Conservation (phyloP, 176 grass and related monocot genomes). For the Bonia amplexicaulis region DNA sequence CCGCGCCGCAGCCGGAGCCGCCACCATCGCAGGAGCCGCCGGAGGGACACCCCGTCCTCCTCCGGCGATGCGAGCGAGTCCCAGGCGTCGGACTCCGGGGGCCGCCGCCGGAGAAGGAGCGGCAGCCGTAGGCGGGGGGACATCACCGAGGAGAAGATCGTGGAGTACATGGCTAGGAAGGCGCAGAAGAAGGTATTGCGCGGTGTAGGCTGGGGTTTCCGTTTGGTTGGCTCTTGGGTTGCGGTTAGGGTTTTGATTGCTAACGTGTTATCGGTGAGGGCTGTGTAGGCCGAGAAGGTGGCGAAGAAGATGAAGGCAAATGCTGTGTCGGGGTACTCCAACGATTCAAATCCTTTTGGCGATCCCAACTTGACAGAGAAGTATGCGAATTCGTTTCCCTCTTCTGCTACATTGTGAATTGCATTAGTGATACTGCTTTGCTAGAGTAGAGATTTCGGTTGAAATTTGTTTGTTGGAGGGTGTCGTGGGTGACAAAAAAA, state of each 20-base stretch:
- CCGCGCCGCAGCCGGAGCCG: constrained; percentile 16
- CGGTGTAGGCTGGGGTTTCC: not conserved
- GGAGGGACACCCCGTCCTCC: constrained; percentile 39
- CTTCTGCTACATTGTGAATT: not conserved
- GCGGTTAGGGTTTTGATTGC: not conserved
- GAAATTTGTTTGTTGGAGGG: not conserved
- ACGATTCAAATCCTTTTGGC: constrained; percentile 90
- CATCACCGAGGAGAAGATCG: constrained; percentile 82
- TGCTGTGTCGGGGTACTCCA: constrained; percentile 72
- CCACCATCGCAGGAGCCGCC: constrained; percentile 29
- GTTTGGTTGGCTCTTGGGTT: constrained; percentile 1
- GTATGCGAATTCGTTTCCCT: constrained; percentile 27
- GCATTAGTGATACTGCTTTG: not conserved
- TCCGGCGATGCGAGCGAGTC: constrained; percentile 43
- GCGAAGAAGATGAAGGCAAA: constrained; percentile 91
- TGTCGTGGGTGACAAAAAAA: not conserved
- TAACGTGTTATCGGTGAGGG: not conserved
- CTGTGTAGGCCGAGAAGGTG: constrained; percentile 73
- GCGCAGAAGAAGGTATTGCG: constrained; percentile 76
- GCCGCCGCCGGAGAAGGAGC: not conserved
- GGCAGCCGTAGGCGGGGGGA: constrained; percentile 30
- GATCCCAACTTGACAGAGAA: constrained; percentile 87
- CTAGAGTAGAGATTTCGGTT: not conserved
- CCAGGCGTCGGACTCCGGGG: constrained; percentile 44
- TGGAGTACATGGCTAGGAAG: constrained; percentile 85